These are phyloP conservation scores for Penicillium diatomitis DNA, from an alignment of 495 filamentous ascomycete species.

Conservation along the genomic window DNA sequence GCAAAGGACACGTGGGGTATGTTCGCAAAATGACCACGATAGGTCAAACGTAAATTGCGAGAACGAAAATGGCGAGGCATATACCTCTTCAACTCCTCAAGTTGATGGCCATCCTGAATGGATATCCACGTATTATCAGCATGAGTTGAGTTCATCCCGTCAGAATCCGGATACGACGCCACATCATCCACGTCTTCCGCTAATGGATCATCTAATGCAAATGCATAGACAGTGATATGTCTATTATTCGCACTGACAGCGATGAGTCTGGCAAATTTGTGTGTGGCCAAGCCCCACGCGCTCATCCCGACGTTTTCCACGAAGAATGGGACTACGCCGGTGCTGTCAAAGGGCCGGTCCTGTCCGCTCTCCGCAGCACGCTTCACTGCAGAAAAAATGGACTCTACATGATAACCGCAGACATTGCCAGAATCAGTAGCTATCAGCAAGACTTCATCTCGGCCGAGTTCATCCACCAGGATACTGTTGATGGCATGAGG, in stretches of 20 bases:
- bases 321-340: slow-evolving; percentile 50
- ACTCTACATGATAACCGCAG: slow-evolving; percentile 63
- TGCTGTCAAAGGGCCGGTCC: slow-evolving; percentile 16
- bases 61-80: slow-evolving; percentile 28
- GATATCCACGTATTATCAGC: slow-evolving; percentile 30
- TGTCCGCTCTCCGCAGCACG: slow-evolving; percentile 18
- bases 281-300: slow-evolving; percentile 86
- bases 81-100: slow-evolving; percentile 18
- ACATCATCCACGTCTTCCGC: slow-evolving; percentile 15
- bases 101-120: slow-evolving; percentile 17
- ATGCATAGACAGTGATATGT: slow-evolving; percentile 62
- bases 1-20: slow-evolving; percentile 73
- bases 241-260: slow-evolving; percentile 70
- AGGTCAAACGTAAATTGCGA: slow-evolving; percentile 31
- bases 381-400: slow-evolving; percentile 40
- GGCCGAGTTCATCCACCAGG: slow-evolving; percentile 68
- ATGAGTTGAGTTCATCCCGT: slow-evolving; percentile 3
- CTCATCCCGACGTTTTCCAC: slow-evolving; percentile 63
- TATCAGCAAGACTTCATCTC: slow-evolving; percentile 68
- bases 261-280: slow-evolving; percentile 66
- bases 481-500: slow-evolving; percentile 75
- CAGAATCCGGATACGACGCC: slow-evolving; percentile 10
- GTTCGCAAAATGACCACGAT: slow-evolving; percentile 48
- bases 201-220: slow-evolving; percentile 46
- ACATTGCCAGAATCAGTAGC: slow-evolving; percentile 87